Base-by-base conservation (phyloP, 768 basidiomycete genomes). In the Psilocybe sp. region DNA sequence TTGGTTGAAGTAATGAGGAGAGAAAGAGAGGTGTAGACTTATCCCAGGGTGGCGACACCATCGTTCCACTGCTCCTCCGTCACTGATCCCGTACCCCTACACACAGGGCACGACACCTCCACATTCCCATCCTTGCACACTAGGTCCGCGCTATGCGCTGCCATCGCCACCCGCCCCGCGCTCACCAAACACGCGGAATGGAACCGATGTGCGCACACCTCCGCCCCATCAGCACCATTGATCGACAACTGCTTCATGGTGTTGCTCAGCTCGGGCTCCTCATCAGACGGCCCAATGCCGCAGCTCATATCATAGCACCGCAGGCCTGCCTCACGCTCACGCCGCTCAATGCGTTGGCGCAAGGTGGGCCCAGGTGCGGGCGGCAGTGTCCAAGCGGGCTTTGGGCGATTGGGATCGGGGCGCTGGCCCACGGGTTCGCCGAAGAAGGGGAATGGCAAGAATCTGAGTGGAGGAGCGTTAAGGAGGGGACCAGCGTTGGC, bases 101-200 rank as follows among this genome's bases (percentile, higher is more conserved):
- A 92, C 6, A 86, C 77, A 1, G 87, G 84, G 64, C 89, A 91
- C 14, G 80, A 78, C n/a, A 89, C 85, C 61, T 86, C 81, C 0
- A 89, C 80, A 51, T 28, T 19, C 20, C 64, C 65, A 52, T 59
- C 58, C 18, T 69, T 71, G 1, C 63, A 58, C 40, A 71, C 65
- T 32, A 69, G 74, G 46, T 79, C 75, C 11, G 70, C 76, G 18
- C 83, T 85, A 3, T 7, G 23, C 23, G 23, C 23, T 69, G 77
- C 79, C n/a, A 84, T 72, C 11, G 84, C 78, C 73, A 84, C 69
- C 54, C 76, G 52, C 81, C 81, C 73, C 71, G 88, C 52, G 76
- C 82, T 67, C 62, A 92, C 87, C 36, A 92, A 60, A 65, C 89
- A 92, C 47, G 80, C 64, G 8, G 81, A 76, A 59, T 92, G 89